phyloP scores from a whole-genome alignment of 768 basidiomycete species.

The Phaffia tasmanica region DNA sequence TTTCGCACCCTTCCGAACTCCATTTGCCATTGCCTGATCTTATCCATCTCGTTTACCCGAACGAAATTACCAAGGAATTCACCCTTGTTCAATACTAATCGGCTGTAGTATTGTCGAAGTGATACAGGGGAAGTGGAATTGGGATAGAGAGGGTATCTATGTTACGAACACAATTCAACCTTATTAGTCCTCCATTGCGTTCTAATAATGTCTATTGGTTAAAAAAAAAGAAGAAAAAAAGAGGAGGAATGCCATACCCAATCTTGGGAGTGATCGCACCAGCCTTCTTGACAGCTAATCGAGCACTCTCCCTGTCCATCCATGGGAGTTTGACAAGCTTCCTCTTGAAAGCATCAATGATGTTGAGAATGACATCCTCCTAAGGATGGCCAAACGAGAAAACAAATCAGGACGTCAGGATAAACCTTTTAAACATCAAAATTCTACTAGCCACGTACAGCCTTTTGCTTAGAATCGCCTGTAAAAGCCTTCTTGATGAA shows the following conservation, averaged over 20 bases:
- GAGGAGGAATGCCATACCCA: slow-evolving; percentile 41
- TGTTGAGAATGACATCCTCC: slow-evolving; percentile 66
- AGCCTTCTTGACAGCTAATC: slow-evolving; percentile 78
- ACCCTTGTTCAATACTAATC: slow-evolving; percentile 52
- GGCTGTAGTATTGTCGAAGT: slow-evolving; percentile 59
- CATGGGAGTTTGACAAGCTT: slow-evolving; percentile 66
- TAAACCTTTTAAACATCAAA: background rate
- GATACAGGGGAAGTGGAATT: slow-evolving; percentile 61
- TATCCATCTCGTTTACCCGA: slow-evolving; percentile 39
- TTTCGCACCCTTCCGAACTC: slow-evolving; percentile 58
- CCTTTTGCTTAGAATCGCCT: slow-evolving; percentile 57
- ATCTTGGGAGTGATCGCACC: slow-evolving; percentile 78
- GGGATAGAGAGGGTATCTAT: slow-evolving; percentile 64
- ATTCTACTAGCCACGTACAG: background rate
- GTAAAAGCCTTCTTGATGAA: slow-evolving; percentile 32
- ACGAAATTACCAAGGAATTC: slow-evolving; percentile 80
- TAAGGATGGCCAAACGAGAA: slow-evolving; percentile 30
- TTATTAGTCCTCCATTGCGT: no score
- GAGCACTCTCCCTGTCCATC: slow-evolving; percentile 79
- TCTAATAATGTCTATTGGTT: no score
- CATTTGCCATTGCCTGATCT: slow-evolving; percentile 3
- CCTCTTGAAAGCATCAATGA: slow-evolving; percentile 69
- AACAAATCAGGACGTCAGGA: background rate
- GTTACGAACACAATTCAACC: no score
- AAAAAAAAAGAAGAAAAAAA: no score